Base-by-base conservation (phyloP, 306 rosid species). In the Sophora flavescens region DNA sequence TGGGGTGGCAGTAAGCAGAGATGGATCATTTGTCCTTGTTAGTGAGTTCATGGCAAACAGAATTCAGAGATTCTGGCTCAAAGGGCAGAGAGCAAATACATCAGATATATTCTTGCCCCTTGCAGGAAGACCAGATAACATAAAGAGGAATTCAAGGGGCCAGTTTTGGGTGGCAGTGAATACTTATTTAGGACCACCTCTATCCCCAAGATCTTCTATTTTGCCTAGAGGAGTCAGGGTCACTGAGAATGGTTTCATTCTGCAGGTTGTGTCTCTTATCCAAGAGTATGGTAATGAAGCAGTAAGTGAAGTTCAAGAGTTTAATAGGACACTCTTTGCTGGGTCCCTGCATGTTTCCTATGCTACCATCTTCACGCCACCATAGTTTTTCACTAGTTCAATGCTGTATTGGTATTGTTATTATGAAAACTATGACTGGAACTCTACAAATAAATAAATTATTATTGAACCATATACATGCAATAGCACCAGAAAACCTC, bases 1-100 rank as follows among this genome's bases (percentile, higher is more conserved):
- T 36, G 91, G 91, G 59, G 88, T 85, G 3, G 88, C 88, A 13
- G 75, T 80, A 6, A 84, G 87, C 53, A 11, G 16, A 50, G 80
- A 79, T 70, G 75, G 85, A 0, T 64, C 87, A 18, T 84, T 76
- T 70, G 71, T 81, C 5, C 82, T 86, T 14, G 86, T 86, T 2
- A 63, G 72, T 28, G 90, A 84, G 68, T 81, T 22, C 26, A 8
- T 75, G 54, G 66, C 80, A 2, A 59, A 59, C 12, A 74, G 87
- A 61, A 68, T 81, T 26, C 82, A n/a, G 6, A 84, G 82, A 41
- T 72, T 78, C 17, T 86, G 87, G 87, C 58, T 86, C 0, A 74
- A 8, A 53, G 90, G 86, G 5, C 82, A 82, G 0, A 54, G 74
- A 38, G 78, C 79, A 10, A 81, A 83, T 32, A 59, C 79, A 6